A percentile compares a stretch with the other conserved stretches of the same genome.
Evolutionary conservation across 2,329 filamentous ascomycete species (phyloP).

Genomic region (Xylariaceae sp.): DNA sequence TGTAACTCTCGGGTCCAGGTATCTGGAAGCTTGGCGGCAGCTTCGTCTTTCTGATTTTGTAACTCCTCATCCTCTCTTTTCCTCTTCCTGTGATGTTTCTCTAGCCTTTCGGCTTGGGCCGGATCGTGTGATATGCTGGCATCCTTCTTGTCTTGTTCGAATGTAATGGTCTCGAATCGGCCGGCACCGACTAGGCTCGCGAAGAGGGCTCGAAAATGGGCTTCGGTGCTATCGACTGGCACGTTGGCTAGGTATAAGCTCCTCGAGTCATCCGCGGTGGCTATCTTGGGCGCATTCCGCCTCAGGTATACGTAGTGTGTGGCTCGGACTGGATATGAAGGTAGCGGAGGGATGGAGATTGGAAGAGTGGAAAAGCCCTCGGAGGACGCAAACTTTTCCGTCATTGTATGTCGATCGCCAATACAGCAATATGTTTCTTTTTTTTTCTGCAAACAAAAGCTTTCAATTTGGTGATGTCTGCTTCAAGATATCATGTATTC

Average conservation of each 20-base stretch:
- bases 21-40: slow-evolving; percentile 60
- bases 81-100: slow-evolving; percentile 45
- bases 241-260: slow-evolving; percentile 90
- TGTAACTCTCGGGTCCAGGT: slow-evolving; percentile 71
- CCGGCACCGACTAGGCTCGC: slow-evolving; percentile 69
- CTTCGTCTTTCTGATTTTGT: slow-evolving; percentile 49
- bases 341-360: slow-evolving; percentile 59
- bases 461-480: too few species aligned
- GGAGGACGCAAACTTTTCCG: slow-evolving; percentile 39
- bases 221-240: slow-evolving; percentile 76
- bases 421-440: too few species aligned
- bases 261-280: slow-evolving; percentile 67
- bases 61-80: slow-evolving; percentile 39
- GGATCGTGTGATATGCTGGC: slow-evolving; percentile 40
- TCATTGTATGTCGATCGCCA: too few species aligned
- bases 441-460: too few species aligned
- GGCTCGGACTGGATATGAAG: slow-evolving; percentile 58
- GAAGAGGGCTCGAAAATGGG: slow-evolving; percentile 74
- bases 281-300: slow-evolving; percentile 73
- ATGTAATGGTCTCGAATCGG: slow-evolving; percentile 72
- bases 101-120: slow-evolving; percentile 38
- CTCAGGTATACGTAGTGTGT: slow-evolving; percentile 86
- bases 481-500: too few species aligned
- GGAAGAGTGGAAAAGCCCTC: slow-evolving; percentile 67
- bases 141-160: slow-evolving; percentile 58